These are phyloP conservation scores for Podospora pseudopauciseta DNA, from an alignment of 495 filamentous ascomycete species.

Conservation along the genomic window DNA sequence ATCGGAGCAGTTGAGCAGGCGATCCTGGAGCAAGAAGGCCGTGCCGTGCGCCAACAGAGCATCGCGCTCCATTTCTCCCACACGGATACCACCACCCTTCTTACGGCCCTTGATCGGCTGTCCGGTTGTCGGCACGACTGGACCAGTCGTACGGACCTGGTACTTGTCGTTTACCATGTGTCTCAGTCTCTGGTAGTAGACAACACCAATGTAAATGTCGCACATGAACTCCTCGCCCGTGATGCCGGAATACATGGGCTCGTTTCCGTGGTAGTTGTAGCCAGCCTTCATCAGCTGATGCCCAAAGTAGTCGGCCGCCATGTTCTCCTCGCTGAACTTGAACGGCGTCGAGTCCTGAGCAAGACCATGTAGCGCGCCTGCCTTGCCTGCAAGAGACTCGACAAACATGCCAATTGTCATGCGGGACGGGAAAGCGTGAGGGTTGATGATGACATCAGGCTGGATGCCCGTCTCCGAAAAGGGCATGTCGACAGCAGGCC, in stretches of 20 bases:
- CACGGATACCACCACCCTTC: slow-evolving; percentile 95
- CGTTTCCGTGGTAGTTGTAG: slow-evolving; percentile 97
- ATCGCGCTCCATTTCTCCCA: slow-evolving; percentile 98
- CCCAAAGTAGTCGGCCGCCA: slow-evolving; percentile 91
- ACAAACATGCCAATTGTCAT: slow-evolving; percentile 99
- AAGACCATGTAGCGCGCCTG: slow-evolving; percentile 87
- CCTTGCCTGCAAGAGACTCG: slow-evolving; percentile 92
- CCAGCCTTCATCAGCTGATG: slow-evolving; percentile 90
- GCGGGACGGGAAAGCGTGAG: slow-evolving; percentile 98
- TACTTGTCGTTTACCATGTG: slow-evolving; percentile 99
- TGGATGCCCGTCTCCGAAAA: slow-evolving; percentile 97
- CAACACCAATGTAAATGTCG: slow-evolving; percentile 94
- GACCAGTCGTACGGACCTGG: slow-evolving; percentile 94
- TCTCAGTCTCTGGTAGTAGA: slow-evolving; percentile 94
- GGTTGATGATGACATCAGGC: slow-evolving; percentile 97
- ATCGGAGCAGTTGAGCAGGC: slow-evolving; percentile 94
- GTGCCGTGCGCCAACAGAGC: slow-evolving; percentile 90
- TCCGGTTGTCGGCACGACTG: slow-evolving; percentile 80
- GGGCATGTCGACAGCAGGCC: slow-evolving; percentile 91
- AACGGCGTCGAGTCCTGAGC: slow-evolving; percentile 95
- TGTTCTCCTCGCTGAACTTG: slow-evolving; percentile 87
- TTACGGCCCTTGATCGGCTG: slow-evolving; percentile 96
- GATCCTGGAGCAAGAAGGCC: slow-evolving; percentile 91
- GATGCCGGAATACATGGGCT: slow-evolving; percentile 95
- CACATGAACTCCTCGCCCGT: slow-evolving; percentile 90